phyloP scores from a whole-genome alignment of 2,329 filamentous ascomycete genomes.

The Fusarium buxicola region DNA sequence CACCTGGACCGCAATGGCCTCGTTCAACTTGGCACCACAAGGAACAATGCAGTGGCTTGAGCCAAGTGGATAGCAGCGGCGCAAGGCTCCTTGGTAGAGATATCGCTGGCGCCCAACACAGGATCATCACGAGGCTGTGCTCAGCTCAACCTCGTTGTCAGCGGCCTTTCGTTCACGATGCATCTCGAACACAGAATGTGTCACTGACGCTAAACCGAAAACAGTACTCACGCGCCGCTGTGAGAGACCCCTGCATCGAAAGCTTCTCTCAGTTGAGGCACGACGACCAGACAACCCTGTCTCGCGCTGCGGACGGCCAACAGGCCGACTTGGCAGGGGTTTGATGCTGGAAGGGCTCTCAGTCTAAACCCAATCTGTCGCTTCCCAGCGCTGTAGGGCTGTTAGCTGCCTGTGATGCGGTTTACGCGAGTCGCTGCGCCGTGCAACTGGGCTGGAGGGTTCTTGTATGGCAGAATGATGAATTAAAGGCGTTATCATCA shows the following conservation, averaged over 20 bases:
- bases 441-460: not conserved
- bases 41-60: not conserved
- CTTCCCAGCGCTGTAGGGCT: constrained; percentile 37
- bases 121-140: not conserved
- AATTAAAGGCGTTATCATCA: not conserved
- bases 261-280: too few relatives aligned
- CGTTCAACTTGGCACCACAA: not conserved
- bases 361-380: constrained; percentile 30
- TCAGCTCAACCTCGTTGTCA: not conserved
- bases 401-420: not conserved
- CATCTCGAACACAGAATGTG: not conserved
- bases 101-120: not conserved
- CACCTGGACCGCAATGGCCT: too few relatives aligned
- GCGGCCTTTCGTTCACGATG: not conserved
- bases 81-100: not conserved
- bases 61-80: not conserved
- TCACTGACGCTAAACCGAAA: constrained; percentile 17
- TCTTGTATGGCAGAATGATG: not conserved
- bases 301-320: not conserved
- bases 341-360: not conserved
- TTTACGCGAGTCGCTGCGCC: constrained; percentile 27
- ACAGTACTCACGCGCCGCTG: constrained; percentile 20
- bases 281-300: not conserved
- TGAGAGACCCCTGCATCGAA: not conserved
- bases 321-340: constrained; percentile 5